Percentiles rank a stretch among this genome's conserved stretches.
These are phyloP conservation scores for Solanum dulcamara DNA, from an alignment of 257 asterid species.

Conservation along the genomic window DNA sequence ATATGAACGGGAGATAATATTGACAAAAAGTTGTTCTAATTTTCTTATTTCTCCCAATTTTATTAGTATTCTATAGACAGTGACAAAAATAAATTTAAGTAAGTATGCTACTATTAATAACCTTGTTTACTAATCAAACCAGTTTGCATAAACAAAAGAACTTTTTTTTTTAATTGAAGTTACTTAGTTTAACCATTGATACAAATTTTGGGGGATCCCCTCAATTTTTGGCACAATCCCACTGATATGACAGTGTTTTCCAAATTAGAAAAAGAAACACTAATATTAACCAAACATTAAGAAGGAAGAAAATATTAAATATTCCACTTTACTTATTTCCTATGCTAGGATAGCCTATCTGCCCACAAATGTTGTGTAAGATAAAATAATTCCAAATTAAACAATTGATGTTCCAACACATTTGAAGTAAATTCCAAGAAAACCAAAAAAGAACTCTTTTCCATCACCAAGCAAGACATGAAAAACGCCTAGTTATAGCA, in stretches of 20 bases:
- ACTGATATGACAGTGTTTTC: neutral
- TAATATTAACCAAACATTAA: neutral
- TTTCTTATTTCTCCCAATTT: neutral
- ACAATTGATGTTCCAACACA: neutral
- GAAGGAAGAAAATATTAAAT: neutral
- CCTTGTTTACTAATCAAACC: neutral
- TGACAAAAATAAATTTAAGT: neutral
- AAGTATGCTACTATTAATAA: neutral
- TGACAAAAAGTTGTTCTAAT: neutral
- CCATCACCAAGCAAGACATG: constrained; percentile 21
- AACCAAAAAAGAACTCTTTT: constrained; percentile 4
- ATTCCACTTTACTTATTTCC: neutral
- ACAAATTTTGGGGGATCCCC: neutral
- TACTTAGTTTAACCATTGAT: neutral
- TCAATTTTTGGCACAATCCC: neutral
- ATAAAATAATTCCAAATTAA: constrained; percentile 8
- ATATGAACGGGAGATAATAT: neutral
- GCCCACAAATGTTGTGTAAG: neutral
- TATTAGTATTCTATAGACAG: neutral
- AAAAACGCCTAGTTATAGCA: neutral
- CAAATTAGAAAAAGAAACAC: neutral
- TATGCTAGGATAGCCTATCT: neutral
- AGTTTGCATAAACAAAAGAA: neutral
- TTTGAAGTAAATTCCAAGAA: constrained; percentile 23
- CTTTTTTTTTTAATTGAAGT: neutral